Evolutionary conservation across 495 filamentous ascomycete genomes (phyloP).

Genomic region (Penicillium odoratum): DNA sequence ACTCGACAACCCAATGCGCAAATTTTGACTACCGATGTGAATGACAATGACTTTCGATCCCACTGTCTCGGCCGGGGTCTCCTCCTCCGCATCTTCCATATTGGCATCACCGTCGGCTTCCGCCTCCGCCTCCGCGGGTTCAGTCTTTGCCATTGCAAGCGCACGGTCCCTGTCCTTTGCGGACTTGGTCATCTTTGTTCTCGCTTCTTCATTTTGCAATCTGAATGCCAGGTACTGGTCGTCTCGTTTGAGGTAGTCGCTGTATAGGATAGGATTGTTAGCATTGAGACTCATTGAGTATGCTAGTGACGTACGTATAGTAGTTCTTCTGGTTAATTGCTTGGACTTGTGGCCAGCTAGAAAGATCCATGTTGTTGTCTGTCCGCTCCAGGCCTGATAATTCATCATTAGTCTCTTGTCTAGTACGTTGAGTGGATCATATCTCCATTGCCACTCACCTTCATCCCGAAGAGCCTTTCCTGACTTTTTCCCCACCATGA

Average conservation of each 20-base stretch:
- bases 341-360: conserved; percentile 86
- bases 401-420: conserved; percentile 7
- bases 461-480: conserved; percentile 65
- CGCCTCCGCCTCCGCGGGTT: conserved; percentile 31
- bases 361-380: conserved; percentile 94
- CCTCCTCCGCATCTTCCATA: conserved; percentile 57
- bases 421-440: neutral
- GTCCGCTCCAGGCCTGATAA: conserved; percentile 82
- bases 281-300: conserved; percentile 2
- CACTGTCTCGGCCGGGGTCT: conserved; percentile 57
- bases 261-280: conserved; percentile 32
- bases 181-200: conserved; percentile 74
- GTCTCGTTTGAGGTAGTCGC: conserved; percentile 96
- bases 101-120: conserved; percentile 61
- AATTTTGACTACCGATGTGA: conserved; percentile 96
- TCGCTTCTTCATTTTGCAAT: conserved; percentile 77
- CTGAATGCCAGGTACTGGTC: conserved; percentile 90
- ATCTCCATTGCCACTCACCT: conserved; percentile 38
- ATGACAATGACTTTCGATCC: conserved; percentile 94
- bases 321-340: conserved; percentile 99
- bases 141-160: conserved; percentile 64
- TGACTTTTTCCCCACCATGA: conserved; percentile 66
- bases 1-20: conserved; percentile 88
- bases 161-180: conserved; percentile 87
- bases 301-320: conserved; percentile 73